Evolutionary conservation across 345 rosid genomes (phyloP), one percentile per base, ranked within the genome.

Genomic region (Euclidium syriacum): DNA sequence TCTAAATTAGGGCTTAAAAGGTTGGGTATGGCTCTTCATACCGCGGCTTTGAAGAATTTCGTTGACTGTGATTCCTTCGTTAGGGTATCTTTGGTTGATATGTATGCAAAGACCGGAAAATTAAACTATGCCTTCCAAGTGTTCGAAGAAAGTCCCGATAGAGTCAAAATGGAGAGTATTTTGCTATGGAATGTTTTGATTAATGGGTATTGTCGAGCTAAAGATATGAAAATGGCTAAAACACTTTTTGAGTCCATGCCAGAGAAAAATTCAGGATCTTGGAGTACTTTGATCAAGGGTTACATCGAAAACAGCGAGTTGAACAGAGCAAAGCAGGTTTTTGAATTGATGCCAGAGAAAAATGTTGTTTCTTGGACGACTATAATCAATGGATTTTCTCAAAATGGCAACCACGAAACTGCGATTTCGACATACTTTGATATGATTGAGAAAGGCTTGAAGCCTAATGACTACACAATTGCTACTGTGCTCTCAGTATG

Each of bases 181-280:
- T 62, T 86, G 77, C 32, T 84, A 50, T 80, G 86, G 86, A 86
- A 86, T 74, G 85, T 84, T 50, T 36, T 86, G 77, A 78, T 84
- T 44, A 76, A 79, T 53, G 87, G 87, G 56, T 86, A 18, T 41
- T 77, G 83, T 77, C 76, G 77, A 59, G 65, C 19, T 2, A 79
- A 77, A 39, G 38, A 74, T 70, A 52, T 79, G 77, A 23, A 25
- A n/a, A 86, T 74, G 75, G 86, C 90, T 20, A 4, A 52, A 34
- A 52, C 73, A 27, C 78, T 84, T 51, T 80, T 86, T 25, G 64
- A 52, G 70, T 64, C 74, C 22, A 80, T 84, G 87, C 78, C 81
- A 0, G 67, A 64, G 63, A 81, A 72, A 64, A 75, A 65, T 57
- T 62, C 47, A 58, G 83, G 68, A 24, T 73, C 90, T 39, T 86